A percentile compares a stretch with the other conserved stretches of the same genome.
phyloP scores from a whole-genome alignment of 164 flowering plant species.

The Piper longum region DNA sequence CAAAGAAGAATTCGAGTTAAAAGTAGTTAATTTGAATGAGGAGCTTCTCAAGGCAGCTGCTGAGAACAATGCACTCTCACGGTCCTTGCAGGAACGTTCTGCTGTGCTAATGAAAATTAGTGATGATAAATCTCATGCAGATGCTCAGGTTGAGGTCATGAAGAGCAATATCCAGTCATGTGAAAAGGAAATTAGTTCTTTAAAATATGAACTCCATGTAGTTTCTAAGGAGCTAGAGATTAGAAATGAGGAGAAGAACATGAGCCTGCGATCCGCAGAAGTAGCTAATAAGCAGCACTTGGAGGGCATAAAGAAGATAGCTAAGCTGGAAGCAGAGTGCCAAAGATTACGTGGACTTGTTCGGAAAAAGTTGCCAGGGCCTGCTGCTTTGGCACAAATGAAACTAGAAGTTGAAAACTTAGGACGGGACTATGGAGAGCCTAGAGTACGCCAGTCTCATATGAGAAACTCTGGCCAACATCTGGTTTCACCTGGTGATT shows the following conservation, averaged over 20 bases:
- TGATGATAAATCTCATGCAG: conserved; percentile 86
- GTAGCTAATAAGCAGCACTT: conserved; percentile 80
- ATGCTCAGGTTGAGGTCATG: conserved; percentile 67
- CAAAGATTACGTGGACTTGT: conserved; percentile 95
- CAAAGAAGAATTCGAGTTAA: conserved; percentile 60
- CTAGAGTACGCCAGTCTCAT: conserved; percentile 49
- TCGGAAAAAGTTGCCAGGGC: conserved; percentile 92
- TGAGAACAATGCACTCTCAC: conserved; percentile 70
- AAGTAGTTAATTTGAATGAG: conserved; percentile 51
- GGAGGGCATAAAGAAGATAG: conserved; percentile 83
- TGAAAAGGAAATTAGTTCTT: conserved; percentile 76
- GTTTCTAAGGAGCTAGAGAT: conserved; percentile 83
- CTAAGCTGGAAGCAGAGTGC: conserved; percentile 93
- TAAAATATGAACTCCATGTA: conserved; percentile 84
- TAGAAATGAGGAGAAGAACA: conserved; percentile 91
- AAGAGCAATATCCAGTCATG: conserved; percentile 65
- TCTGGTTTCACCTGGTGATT: conserved; percentile 36
- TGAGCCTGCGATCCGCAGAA: conserved; percentile 84
- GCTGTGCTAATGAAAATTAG: conserved; percentile 57
- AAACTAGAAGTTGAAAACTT: conserved; percentile 83
- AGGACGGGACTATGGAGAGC: conserved; percentile 71
- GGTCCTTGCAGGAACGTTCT: conserved; percentile 87
- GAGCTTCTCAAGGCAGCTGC: conserved; percentile 61
- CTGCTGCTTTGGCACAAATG: conserved; percentile 99
- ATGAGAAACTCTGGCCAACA: conserved; percentile 42